These are phyloP conservation scores for Tylopilus felleus DNA, from an alignment of 768 basidiomycete genomes.

Conservation along the genomic window DNA sequence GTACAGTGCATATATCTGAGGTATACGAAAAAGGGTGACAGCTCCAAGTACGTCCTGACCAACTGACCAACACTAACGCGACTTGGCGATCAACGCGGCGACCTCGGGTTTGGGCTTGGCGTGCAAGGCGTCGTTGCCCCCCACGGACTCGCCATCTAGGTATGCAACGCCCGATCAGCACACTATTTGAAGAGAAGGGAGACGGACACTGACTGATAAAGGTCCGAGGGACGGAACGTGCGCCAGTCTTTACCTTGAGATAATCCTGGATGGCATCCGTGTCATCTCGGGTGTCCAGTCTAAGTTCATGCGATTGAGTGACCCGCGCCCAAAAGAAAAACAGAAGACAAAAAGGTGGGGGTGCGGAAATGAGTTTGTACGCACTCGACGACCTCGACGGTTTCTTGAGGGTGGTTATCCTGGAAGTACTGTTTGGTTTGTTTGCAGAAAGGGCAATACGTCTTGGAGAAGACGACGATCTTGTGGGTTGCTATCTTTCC, in stretches of 20 bases:
- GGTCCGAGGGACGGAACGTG: slow-evolving; percentile 72
- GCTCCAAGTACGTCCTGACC: not conserved
- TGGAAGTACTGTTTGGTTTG: slow-evolving; percentile 47
- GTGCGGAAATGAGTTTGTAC: too few relatives aligned
- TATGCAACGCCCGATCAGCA: not conserved
- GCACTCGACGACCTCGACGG: slow-evolving; percentile 46
- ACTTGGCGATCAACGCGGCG: slow-evolving; percentile 10
- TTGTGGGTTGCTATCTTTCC: slow-evolving; percentile 46
- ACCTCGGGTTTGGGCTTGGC: not conserved
- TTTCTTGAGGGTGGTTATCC: slow-evolving; percentile 36
- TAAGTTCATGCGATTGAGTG: not conserved
- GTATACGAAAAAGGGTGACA: not conserved
- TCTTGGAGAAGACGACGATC: slow-evolving; percentile 60
- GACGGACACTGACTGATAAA: slow-evolving; percentile 56
- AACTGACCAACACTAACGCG: not conserved
- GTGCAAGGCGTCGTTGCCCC: slow-evolving; percentile 22
- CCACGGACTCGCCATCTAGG: slow-evolving; percentile 19
- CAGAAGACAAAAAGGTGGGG: not conserved
- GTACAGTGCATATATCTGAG: not conserved
- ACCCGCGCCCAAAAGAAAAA: not conserved
- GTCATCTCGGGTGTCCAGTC: slow-evolving; percentile 59
- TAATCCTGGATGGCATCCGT: slow-evolving; percentile 65
- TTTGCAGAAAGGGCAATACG: slow-evolving; percentile 51
- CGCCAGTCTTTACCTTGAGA: slow-evolving; percentile 58
- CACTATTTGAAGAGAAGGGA: not conserved